Base-by-base conservation (phyloP, 1,139 yeast species). In the Yamadazyma spencermartinsiae region DNA sequence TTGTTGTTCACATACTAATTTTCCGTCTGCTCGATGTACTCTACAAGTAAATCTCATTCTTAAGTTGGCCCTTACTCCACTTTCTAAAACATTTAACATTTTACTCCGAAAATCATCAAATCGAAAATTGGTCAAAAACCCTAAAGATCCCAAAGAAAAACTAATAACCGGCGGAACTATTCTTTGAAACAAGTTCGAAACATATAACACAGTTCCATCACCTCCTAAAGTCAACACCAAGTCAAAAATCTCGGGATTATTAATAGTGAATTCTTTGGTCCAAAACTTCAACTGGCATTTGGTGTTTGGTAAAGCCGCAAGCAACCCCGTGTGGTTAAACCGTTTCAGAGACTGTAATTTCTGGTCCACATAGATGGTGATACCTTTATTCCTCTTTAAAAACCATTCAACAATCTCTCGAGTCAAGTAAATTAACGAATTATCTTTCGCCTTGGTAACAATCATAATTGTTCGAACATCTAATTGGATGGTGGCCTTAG, bases 131-230 rank as follows among this genome's bases (percentile, higher is more conserved):
- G 96, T 86, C 42, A 87, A 65, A 51, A 87, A 87, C 3, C 96
- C 96, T 23, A 87, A 64, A 1, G 90, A 82, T 0, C 96, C 96
- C 29, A 87, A 66, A 2, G 90, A 73, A 60, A 87, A 87, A 20
- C 89, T 80, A 51, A 86, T 74, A n/a, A 86, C 87, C 1, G 96
- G 96, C 2, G 96, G 96, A 0, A 87, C 95, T 36, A 82, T 79
- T 45, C 79, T 64, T 56, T 87, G 95, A 60, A 87, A 87, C 36
- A 87, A 61, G 33, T 86, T 83, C 1, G 90, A 82, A 1, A 84
- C 94, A 55, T 80, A 86, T 30, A 87, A 63, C 6, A 87, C 95
- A 0, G 96, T 87, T 20, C 96, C 96, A 55, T 87, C 96, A 15
- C 96, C 96, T 13, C 96, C 96, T 23, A 86, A 60, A 0, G 96